Evolutionary conservation across 129 eudicot genomes (phyloP), one percentile per base, ranked within the genome.

Genomic region (Sambucus nigra): DNA sequence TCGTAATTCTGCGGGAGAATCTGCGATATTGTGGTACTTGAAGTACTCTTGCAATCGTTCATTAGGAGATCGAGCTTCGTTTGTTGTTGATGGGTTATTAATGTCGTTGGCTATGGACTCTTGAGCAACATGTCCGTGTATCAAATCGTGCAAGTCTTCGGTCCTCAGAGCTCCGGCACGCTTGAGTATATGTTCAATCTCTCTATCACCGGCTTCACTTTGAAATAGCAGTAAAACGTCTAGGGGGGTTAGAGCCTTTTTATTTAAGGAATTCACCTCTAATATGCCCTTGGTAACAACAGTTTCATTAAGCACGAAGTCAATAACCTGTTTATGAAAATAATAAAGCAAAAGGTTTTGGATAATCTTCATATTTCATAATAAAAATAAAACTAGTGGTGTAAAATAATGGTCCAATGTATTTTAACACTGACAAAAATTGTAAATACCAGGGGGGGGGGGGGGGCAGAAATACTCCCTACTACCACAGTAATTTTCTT

Each of bases 1-100:
- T 1, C 69, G 69, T 14, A 63, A 38, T 20, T 63, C 69, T 9
- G 53, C 19, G 12, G 60, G 69, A 17, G 69, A 52, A 47, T 63
- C 69, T 41, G 51, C 52, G 7, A 32, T 47, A 0, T 12, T n/a
- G 14, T 63, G 32, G 45, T 50, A 63, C 12, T 25, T 40, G 60
- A 63, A 63, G 60, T 38, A 53, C 3, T 63, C 42, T 8, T 22
- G 1, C 21, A 63, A 29, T 10, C 19, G 28, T 11, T 10, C 3
- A 19, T 16, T 4, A 23, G 52, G 31, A 23, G 28, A 40, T 25
- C 18, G 28, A 15, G 22, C 20, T 22, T 25, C 16, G 9, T 47
- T 17, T 4, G 52, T 19, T 2, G 25, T 5, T 17, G 22, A 18
- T 47, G 18, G 42, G 2, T 35, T 15, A 35, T 35, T 35, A 7